Evolutionary conservation across 305 asterid species (phyloP), one percentile per base, ranked within the genome.

Genomic region (Fraxinus floribunda): DNA sequence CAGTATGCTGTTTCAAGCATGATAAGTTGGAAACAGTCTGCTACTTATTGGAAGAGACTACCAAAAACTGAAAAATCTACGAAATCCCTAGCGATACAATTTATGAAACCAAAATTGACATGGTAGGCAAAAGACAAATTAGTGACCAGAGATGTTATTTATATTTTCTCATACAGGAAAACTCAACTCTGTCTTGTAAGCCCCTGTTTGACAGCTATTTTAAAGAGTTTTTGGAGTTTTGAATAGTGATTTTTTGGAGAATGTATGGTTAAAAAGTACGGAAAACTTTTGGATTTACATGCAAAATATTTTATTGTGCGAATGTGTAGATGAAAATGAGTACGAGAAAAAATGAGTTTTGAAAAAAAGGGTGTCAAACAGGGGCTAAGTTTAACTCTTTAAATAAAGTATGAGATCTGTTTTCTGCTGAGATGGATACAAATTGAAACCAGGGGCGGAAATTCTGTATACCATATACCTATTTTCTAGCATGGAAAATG

Each of bases 401-500:
- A 70, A 30, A 20, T 20, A 57, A 29, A 70, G 11, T 70, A 29
- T 5, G 75, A 13, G 39, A 70, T 15, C 76, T 15, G 24, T 15
- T 70, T 70, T 70, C 41, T 16, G 18, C 76, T 3, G 8, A 30
- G 18, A 70, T 32, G 18, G 41, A 70, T 29, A 13, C 39, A 32
- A 10, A 30, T 10, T 30, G 38, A 68, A 68, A 68, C 39, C 39
- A 62, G 73, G 44, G 76, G 76, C 7, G 13, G 76, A 32, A 13
- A 70, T 70, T 26, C 20, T 68, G 3, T 24, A 64, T 64, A 10
- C 15, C 30, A 68, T 26, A 30, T 2, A 29, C 39, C 18, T 57
- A 18, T 10, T 68, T 70, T 70, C 30, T 52, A 52, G 46, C 6
- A 77, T 5, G 44, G 70, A 46, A 75, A 83, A 74, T 60, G 82